Conservation (phyloP, 768 basidiomycete species). For the Cystobasidium tubakii region DNA sequence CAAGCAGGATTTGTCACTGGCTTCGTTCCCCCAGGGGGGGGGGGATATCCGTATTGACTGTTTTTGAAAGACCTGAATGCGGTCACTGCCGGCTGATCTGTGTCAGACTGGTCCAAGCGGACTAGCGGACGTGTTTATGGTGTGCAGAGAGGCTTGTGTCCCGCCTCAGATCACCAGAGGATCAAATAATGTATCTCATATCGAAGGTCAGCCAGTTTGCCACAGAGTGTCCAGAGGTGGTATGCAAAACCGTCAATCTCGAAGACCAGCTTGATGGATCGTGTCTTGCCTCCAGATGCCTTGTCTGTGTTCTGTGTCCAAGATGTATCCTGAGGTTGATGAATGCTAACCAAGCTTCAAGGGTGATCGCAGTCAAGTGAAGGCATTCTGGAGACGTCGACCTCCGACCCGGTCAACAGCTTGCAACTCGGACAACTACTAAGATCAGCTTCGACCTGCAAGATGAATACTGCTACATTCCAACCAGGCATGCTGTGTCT, state of each 20-base stretch:
- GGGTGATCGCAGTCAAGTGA: too few relatives aligned
- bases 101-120: too few relatives aligned
- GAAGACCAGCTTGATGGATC: background rate
- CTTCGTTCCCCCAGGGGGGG: too few relatives aligned
- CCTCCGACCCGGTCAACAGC: background rate
- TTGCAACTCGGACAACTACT: background rate
- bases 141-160: background rate
- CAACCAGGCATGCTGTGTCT: constrained; percentile 3
- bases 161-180: background rate
- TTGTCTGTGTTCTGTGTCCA: too few relatives aligned
- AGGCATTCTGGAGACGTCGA: too few relatives aligned
- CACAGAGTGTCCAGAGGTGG: background rate
- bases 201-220: background rate
- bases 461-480: background rate
- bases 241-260: too few relatives aligned
- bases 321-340: too few relatives aligned
- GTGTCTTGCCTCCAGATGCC: background rate
- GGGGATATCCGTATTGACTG: too few relatives aligned
- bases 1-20: background rate
- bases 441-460: background rate
- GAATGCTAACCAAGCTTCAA: background rate
- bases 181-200: background rate
- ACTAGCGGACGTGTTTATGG: too few relatives aligned
- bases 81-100: too few relatives aligned
- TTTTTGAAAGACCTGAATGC: too few relatives aligned